These are phyloP conservation scores for Fusarium kyushuense DNA, from an alignment of 2,329 filamentous ascomycete species.

Conservation along the genomic window DNA sequence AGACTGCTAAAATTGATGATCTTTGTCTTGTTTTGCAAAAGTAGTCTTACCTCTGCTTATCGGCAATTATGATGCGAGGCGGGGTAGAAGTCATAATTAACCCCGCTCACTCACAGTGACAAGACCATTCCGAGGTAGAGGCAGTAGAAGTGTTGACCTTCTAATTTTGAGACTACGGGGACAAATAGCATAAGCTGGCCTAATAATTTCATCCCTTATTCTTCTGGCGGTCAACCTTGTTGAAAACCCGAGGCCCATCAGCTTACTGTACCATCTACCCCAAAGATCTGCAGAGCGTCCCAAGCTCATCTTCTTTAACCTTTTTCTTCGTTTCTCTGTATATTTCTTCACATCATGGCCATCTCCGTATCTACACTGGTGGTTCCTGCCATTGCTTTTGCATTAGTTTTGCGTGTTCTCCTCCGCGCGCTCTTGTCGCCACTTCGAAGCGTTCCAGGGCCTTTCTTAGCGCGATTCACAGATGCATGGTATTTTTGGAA, in stretches of 20 bases:
- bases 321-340: too few relatives aligned
- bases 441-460: background rate
- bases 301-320: background rate
- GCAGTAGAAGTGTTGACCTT: too few relatives aligned
- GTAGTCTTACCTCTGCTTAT: background rate
- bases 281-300: background rate
- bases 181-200: too few relatives aligned
- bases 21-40: too few relatives aligned
- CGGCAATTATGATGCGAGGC: background rate
- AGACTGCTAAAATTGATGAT: constrained; percentile 8
- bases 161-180: too few relatives aligned
- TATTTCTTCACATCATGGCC: background rate
- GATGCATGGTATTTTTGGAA: constrained; percentile 24
- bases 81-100: background rate
- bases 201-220: too few relatives aligned
- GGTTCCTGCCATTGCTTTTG: background rate
- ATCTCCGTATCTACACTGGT: background rate
- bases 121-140: background rate
- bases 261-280: background rate
- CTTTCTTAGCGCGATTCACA: constrained; percentile 2
- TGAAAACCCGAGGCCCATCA: background rate
- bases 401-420: background rate
- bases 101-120: background rate
- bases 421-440: background rate
- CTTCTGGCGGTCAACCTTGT: too few relatives aligned